phyloP scores from a whole-genome alignment of 257 asterid genomes.

The Catharanthus roseus region DNA sequence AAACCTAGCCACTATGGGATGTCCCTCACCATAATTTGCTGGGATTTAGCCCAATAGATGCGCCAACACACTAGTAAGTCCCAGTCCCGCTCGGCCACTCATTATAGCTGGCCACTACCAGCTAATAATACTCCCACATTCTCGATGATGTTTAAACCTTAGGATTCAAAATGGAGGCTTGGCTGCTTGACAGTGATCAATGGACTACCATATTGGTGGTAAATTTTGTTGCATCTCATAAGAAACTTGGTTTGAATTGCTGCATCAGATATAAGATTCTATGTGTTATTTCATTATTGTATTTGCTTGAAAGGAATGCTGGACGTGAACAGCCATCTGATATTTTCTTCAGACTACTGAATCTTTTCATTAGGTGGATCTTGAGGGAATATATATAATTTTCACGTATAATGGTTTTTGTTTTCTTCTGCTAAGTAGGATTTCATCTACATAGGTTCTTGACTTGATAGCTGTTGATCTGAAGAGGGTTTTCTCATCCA shows the following conservation, averaged over 20 bases:
- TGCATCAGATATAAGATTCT: neutral
- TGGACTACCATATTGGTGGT: too few species aligned
- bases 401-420: neutral
- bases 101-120: too few species aligned
- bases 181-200: too few species aligned
- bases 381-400: neutral
- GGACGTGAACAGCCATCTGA: neutral
- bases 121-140: too few species aligned
- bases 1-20: too few species aligned
- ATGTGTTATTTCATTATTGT: neutral
- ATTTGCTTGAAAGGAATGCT: neutral
- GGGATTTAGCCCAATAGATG: too few species aligned
- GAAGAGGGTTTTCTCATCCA: neutral
- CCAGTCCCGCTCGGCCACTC: too few species aligned
- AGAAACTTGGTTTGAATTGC: neutral
- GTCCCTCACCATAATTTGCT: too few species aligned
- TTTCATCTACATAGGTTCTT: neutral
- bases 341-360: neutral
- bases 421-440: neutral
- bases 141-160: too few species aligned
- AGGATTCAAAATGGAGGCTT: too few species aligned
- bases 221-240: neutral
- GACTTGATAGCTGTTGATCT: too few species aligned
- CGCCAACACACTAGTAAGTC: too few species aligned
- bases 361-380: neutral